phyloP scores from a whole-genome alignment of 345 rosid species.

The Lenwebbia sp. region DNA sequence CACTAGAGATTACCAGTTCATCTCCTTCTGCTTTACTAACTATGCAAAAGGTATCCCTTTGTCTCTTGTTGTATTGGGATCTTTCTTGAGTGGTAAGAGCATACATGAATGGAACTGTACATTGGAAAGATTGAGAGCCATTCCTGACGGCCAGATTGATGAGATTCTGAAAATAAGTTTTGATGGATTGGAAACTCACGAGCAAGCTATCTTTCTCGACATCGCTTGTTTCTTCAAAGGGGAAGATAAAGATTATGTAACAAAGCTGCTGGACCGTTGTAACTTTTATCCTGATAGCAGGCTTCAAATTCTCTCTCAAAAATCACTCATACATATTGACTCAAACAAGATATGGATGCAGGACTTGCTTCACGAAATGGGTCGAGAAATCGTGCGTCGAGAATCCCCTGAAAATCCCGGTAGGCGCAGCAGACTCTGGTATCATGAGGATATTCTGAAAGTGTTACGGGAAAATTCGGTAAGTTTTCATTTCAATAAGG shows the following conservation, averaged over 20 bases:
- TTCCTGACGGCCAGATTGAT: not conserved
- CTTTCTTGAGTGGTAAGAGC: not conserved
- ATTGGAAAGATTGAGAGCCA: not conserved
- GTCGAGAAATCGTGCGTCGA: too few species aligned
- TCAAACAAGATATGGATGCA: too few species aligned
- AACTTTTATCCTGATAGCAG: conserved; percentile 4
- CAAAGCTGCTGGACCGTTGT: not conserved
- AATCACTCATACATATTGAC: too few species aligned
- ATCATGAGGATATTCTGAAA: too few species aligned
- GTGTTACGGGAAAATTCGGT: too few species aligned
- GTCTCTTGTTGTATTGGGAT: conserved; percentile 9
- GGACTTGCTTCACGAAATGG: too few species aligned
- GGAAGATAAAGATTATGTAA: not conserved
- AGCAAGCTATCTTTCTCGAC: conserved; percentile 8
- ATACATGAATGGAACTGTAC: not conserved
- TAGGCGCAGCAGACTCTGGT: too few species aligned
- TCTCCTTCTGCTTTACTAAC: not conserved
- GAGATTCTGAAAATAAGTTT: conserved; percentile 1
- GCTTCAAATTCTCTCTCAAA: not conserved
- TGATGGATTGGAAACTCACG: conserved; percentile 1
- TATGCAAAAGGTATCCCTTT: conserved; percentile 6
- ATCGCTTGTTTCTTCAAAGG: conserved; percentile 14
- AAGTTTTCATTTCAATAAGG: too few species aligned
- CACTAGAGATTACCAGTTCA: not conserved
- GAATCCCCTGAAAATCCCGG: too few species aligned